These are phyloP conservation scores for Rhizopogon roseolus DNA, from an alignment of 768 basidiomycete genomes.

Conservation along the genomic window DNA sequence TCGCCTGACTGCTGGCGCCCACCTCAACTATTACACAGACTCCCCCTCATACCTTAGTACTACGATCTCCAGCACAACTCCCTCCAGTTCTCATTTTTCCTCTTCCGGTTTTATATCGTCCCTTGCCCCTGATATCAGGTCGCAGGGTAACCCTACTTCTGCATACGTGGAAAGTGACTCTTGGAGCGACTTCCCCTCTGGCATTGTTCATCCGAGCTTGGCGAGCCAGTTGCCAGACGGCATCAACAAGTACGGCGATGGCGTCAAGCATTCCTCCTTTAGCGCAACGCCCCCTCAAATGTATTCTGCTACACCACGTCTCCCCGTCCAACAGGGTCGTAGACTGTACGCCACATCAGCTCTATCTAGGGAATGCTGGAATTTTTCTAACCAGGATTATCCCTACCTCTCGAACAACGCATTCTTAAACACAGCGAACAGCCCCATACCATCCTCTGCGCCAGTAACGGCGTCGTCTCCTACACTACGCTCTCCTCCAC, in stretches of 20 bases:
- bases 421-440: slow-evolving; percentile 18
- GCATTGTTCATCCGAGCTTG: slow-evolving; percentile 64
- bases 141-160: slow-evolving; percentile 40
- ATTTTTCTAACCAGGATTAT: slow-evolving; percentile 58
- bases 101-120: slow-evolving; percentile 43
- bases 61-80: slow-evolving; percentile 48
- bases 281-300: slow-evolving; percentile 55
- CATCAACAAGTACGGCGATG: slow-evolving; percentile 64
- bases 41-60: slow-evolving; percentile 45
- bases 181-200: slow-evolving; percentile 51
- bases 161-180: slow-evolving; percentile 42
- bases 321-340: slow-evolving; percentile 66
- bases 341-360: slow-evolving; percentile 39
- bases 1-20: slow-evolving; percentile 44
- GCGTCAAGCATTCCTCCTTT: slow-evolving; percentile 64
- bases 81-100: slow-evolving; percentile 46
- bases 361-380: slow-evolving; percentile 63
- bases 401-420: slow-evolving; percentile 31
- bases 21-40: slow-evolving; percentile 38
- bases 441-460: slow-evolving; percentile 33
- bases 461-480: slow-evolving; percentile 39
- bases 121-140: slow-evolving; percentile 42
- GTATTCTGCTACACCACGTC: slow-evolving; percentile 65
- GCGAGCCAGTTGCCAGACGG: slow-evolving; percentile 52
- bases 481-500: slow-evolving; percentile 46